phyloP scores from a whole-genome alignment of 345 rosid genomes.

The Kandelia obovata region DNA sequence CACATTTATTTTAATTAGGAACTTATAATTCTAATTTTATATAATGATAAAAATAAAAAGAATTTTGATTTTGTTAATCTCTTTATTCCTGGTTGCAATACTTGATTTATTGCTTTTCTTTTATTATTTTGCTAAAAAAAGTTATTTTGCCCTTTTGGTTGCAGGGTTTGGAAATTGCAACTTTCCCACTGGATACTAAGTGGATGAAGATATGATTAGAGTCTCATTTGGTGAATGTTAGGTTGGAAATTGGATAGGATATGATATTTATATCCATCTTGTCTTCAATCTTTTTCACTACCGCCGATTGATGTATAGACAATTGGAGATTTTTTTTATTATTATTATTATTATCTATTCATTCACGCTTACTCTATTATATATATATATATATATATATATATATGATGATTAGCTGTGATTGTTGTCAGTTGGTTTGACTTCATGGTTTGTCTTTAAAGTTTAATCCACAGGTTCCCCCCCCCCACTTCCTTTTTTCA shows the following conservation, averaged over 20 bases:
- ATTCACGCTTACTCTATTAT: neutral
- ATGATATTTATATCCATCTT: neutral
- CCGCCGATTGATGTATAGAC: neutral
- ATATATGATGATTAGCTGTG: constrained; percentile 3
- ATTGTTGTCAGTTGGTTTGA: constrained; percentile 19
- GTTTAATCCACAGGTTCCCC: neutral
- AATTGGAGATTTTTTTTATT: neutral
- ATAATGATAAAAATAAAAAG: no score
- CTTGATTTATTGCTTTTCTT: neutral
- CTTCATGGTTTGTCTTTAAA: constrained; percentile 1
- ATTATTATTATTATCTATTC: neutral
- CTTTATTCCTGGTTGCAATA: neutral
- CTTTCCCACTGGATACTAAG: constrained; percentile 23
- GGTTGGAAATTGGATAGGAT: neutral
- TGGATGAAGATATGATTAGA: neutral
- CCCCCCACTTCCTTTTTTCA: neutral
- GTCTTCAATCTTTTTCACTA: neutral
- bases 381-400: neutral
- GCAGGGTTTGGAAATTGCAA: constrained; percentile 25
- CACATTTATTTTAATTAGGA: no score
- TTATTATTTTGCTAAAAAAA: neutral
- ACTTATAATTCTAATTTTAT: no score
- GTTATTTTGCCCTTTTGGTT: neutral
- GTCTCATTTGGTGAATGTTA: neutral
- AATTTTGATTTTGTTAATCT: neutral